Base-by-base conservation (phyloP, 495 filamentous ascomycete genomes). In the Penicillium cinerascens region DNA sequence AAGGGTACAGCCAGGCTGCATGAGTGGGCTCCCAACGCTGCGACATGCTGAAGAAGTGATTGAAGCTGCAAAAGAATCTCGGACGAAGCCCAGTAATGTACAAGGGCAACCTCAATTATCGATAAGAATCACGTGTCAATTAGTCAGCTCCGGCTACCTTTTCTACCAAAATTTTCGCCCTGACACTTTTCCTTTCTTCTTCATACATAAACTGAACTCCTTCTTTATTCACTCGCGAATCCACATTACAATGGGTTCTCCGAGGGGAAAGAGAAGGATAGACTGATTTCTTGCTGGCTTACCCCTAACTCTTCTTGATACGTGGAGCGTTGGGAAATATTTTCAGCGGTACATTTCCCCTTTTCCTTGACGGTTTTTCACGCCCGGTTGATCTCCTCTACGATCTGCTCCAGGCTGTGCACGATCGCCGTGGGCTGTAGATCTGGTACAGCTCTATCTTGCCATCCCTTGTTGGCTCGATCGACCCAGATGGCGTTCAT, bases 401-500 rank as follows among this genome's bases (percentile, higher is more conserved):
- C 45, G 27, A 68, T 53, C 3, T 72, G 56, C 45, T 68, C 60
- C 38, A 75, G 45, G 45, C 51, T 64, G 29, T 56, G 54, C 7
- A 69, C 62, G 36, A 70, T 61, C 2, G 47, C 63, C 2, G 66
- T 69, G 17, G 70, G 71, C 29, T 43, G 47, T 44, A 71, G 47
- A 6, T 51, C 47, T 7, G 68, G 70, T 23, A 45, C 42, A 0
- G 55, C 59, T 5, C 49, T 48, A 59, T 78, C 76, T 39, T 57
- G 54, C 76, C 76, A 79, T 35, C 73, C 72, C 8, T 33, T 42
- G 1, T 77, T 74, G 6, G 55, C 66, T 7, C 86, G 69, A 69
- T 91, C 87, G 15, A 91, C 79, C 84, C 89, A 92, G 9, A 78
- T 81, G 16, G 85, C 80, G 54, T 78, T 74, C 71, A 92, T 64